These are phyloP conservation scores for Pseudohalonectria lignicola DNA, from an alignment of 2,329 filamentous ascomycete genomes.

Conservation along the genomic window DNA sequence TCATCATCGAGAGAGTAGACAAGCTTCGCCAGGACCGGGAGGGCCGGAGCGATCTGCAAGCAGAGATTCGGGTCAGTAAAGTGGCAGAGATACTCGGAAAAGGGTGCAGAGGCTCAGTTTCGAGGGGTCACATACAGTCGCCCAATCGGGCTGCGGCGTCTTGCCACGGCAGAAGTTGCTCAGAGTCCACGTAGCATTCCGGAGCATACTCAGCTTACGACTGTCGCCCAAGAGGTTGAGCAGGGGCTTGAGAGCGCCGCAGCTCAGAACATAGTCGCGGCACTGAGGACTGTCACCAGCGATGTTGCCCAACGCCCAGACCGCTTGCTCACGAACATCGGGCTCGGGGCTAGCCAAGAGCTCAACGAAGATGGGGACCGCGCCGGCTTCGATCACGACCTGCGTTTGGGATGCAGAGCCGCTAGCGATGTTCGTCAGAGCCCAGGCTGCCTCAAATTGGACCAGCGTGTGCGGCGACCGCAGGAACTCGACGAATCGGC, in stretches of 20 bases:
- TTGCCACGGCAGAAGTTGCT: slow-evolving; percentile 99
- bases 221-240: slow-evolving; percentile 87
- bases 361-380: slow-evolving; percentile 97
- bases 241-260: slow-evolving; percentile 82
- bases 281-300: slow-evolving; percentile 96
- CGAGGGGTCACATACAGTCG: slow-evolving; percentile 55
- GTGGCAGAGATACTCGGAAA: slow-evolving; percentile 6
- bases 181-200: slow-evolving; percentile 96
- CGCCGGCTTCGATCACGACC: slow-evolving; percentile 95
- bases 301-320: slow-evolving; percentile 98
- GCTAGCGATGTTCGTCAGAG: slow-evolving; percentile 96
- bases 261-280: slow-evolving; percentile 89
- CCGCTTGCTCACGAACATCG: slow-evolving; percentile 94
- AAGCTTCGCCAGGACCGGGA: slow-evolving; percentile 91
- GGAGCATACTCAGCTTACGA: slow-evolving; percentile 97
- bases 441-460: slow-evolving; percentile 98
- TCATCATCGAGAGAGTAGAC: slow-evolving; percentile 98
- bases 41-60: slow-evolving; percentile 85
- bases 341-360: slow-evolving; percentile 90
- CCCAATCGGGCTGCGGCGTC: slow-evolving; percentile 97
- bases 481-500: slow-evolving; percentile 95
- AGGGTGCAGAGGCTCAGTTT: not conserved
- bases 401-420: slow-evolving; percentile 96
- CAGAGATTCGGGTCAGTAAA: too few relatives aligned
- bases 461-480: slow-evolving; percentile 95